Base-by-base conservation (phyloP, 2,329 filamentous ascomycete genomes). In the Fusarium camptoceras region DNA sequence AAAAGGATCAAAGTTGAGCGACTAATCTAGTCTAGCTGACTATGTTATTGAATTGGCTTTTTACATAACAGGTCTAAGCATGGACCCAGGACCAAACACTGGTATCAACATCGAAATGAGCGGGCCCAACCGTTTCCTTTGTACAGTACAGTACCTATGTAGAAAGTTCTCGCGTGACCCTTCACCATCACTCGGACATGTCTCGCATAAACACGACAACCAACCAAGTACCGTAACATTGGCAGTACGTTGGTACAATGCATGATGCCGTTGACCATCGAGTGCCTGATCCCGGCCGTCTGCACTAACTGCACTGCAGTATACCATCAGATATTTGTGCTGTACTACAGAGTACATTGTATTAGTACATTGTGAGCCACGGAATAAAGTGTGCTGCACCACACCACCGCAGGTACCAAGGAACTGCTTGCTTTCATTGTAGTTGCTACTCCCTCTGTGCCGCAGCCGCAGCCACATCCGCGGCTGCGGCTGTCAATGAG, bases 151-250 rank as follows among this genome's bases (percentile, higher is more conserved):
- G 27, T 48, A n/a, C n/a, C n/a, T n/a, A 37, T 55, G 16, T 6
- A 51, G 55, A 53, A 43, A 46, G 39, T 31, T 39, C 51, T 54
- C 50, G 39, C 47, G 50, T 62, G 48, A 70, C 50, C 25, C 49
- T 41, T 37, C 34, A 7, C 31, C n/a, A 37, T 34, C 18, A 25
- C 18, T 41, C 46, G 46, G 51, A 64, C 16, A 47, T 34, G 62
- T 47, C 27, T 59, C 47, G 46, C 59, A 48, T 61, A 24, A 37
- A 37, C 25, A 46, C 43, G 12, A 39, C n/a, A n/a, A 31, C 27
- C 15, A 55, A 48, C 34, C 27, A 28, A 22, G 22, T 39, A 41
- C 24, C 25, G 39, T 51, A 51, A 30, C 30, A 50, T 27, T 37
- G 48, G 16, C 30, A 50, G 34, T 37, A 15, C 9, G 24, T 37